These are phyloP conservation scores for Mycena crocata DNA, from an alignment of 768 basidiomycete genomes.

Conservation along the genomic window DNA sequence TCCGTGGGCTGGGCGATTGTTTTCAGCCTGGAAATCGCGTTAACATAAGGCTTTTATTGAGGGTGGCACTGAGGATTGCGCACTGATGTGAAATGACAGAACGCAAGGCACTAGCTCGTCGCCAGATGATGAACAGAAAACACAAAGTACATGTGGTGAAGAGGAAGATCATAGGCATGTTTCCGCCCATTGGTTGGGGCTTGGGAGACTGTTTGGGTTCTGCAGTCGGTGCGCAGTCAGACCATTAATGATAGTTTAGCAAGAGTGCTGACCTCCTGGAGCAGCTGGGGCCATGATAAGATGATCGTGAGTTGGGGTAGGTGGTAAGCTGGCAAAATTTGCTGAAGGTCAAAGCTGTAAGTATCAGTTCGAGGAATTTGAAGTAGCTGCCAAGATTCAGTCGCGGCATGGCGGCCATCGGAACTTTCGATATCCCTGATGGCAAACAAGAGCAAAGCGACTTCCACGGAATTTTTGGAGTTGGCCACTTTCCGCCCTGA, in stretches of 20 bases:
- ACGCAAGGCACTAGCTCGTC: slow-evolving; percentile 65
- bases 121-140: slow-evolving; percentile 71
- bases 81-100: slow-evolving; percentile 73
- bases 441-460: too few species aligned
- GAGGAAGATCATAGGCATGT: slow-evolving; percentile 63
- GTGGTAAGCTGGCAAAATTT: not conserved
- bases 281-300: not conserved
- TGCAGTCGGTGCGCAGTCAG: slow-evolving; percentile 35
- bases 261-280: slow-evolving; percentile 14
- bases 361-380: too few species aligned
- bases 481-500: too few species aligned
- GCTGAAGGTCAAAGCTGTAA: too few species aligned
- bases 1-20: slow-evolving; percentile 63
- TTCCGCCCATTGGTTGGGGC: slow-evolving; percentile 73
- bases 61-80: slow-evolving; percentile 36
- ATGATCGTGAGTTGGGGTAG: not conserved
- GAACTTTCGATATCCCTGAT: too few species aligned
- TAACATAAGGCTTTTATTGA: not conserved
- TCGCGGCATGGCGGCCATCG: too few species aligned
- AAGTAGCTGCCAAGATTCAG: too few species aligned
- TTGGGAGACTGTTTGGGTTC: slow-evolving; percentile 71
- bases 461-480: too few species aligned
- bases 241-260: not conserved
- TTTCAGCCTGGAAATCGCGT: slow-evolving; percentile 58
- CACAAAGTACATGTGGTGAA: slow-evolving; percentile 70